These are phyloP conservation scores for Curvularia spicifera DNA, from an alignment of 2,329 filamentous ascomycete genomes.

Conservation along the genomic window DNA sequence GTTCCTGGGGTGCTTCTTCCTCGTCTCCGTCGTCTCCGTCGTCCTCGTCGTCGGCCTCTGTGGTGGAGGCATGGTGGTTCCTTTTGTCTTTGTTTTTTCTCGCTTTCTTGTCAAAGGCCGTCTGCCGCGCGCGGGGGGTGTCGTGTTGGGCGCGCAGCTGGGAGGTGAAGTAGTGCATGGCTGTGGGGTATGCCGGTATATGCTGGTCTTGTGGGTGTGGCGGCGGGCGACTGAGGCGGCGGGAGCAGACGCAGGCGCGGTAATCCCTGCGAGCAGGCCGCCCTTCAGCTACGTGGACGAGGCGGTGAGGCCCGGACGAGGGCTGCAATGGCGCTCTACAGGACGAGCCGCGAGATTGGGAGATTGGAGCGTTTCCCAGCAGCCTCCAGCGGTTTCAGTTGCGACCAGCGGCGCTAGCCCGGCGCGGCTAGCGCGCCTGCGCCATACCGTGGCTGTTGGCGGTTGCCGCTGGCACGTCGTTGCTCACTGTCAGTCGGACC, in stretches of 20 bases:
- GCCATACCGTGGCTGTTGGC: background rate
- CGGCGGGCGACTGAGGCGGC: constrained; percentile 16
- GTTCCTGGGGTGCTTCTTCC: background rate
- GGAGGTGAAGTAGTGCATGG: constrained; percentile 46
- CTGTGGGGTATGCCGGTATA: constrained; percentile 4
- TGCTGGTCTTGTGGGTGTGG: background rate
- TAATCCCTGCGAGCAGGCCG: constrained; percentile 2
- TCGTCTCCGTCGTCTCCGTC: background rate
- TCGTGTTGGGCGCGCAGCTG: constrained; percentile 38
- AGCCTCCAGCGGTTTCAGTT: constrained; percentile 14
- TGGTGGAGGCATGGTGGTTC: constrained; percentile 18
- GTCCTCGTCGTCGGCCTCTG: constrained; percentile 25
- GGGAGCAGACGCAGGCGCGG: constrained; percentile 7
- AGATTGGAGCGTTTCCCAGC: background rate
- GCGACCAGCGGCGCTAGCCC: background rate
- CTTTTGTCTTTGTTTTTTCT: constrained; percentile 35
- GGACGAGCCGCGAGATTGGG: background rate
- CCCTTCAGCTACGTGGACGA: constrained; percentile 4
- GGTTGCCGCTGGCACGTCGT: constrained; percentile 11
- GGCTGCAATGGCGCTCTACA: constrained; percentile 1
- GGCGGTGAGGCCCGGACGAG: constrained; percentile 13
- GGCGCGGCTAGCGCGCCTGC: constrained; percentile 14
- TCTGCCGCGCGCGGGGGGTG: constrained; percentile 42
- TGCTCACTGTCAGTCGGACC: no score
- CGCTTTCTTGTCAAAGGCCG: constrained; percentile 26